Percentiles rank a stretch among this genome's conserved stretches.
These are phyloP conservation scores for Teratosphaeriaceae sp. DNA, from an alignment of 2,329 filamentous ascomycete species.

Conservation along the genomic window DNA sequence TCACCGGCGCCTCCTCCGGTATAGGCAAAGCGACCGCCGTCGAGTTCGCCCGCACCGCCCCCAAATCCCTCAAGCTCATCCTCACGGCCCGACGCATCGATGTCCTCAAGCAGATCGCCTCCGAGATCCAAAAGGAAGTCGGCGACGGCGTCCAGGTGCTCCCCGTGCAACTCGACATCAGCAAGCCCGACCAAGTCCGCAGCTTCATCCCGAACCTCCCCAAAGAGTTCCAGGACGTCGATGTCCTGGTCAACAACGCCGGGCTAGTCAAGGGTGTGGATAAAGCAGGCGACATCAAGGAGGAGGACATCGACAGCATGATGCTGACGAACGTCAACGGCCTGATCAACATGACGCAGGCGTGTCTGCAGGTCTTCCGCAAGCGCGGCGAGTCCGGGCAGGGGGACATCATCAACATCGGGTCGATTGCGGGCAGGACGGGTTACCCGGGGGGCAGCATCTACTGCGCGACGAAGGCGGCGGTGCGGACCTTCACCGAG, in stretches of 20 bases:
- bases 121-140: conserved; percentile 68
- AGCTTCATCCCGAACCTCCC: conserved; percentile 68
- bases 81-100: conserved; percentile 85
- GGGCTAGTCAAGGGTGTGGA: conserved; percentile 86
- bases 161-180: conserved; percentile 80
- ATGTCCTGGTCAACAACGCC: conserved; percentile 93
- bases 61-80: conserved; percentile 72
- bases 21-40: conserved; percentile 80
- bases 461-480: conserved; percentile 90
- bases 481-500: conserved; percentile 78
- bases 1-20: conserved; percentile 89
- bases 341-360: conserved; percentile 94
- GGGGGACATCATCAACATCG: conserved; percentile 94
- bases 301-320: conserved; percentile 81
- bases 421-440: conserved; percentile 84
- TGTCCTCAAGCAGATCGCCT: conserved; percentile 65
- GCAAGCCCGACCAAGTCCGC: conserved; percentile 66
- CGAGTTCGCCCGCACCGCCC: conserved; percentile 84
- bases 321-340: conserved; percentile 91
- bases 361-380: conserved; percentile 76
- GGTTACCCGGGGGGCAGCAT: conserved; percentile 80
- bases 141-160: conserved; percentile 75
- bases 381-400: conserved; percentile 49
- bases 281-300: conserved; percentile 72
- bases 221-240: conserved; percentile 73